Evolutionary conservation across 2,329 filamentous ascomycete genomes (phyloP).

Genomic region (Alternaria viburni): DNA sequence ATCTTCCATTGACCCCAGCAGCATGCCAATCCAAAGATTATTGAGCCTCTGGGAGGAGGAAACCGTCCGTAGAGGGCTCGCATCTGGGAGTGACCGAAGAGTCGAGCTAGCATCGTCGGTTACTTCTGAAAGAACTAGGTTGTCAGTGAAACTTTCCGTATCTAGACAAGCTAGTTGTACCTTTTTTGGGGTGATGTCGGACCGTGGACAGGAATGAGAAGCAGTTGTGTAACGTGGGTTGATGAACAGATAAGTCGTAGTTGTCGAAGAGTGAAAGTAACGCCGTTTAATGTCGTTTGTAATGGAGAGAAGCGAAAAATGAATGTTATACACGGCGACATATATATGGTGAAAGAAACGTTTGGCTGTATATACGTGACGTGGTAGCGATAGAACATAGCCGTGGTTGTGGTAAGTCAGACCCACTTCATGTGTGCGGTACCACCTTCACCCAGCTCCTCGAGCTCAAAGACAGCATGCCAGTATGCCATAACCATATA

Average conservation of each 20-base stretch:
- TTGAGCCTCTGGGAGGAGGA: neutral
- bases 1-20: neutral
- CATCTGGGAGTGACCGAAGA: neutral
- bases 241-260: neutral
- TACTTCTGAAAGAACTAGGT: neutral
- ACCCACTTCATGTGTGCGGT: neutral
- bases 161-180: neutral
- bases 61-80: neutral
- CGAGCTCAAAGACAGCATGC: neutral
- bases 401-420: neutral
- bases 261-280: neutral
- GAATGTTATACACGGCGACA: neutral
- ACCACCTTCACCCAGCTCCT: neutral
- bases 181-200: neutral
- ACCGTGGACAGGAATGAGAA: neutral
- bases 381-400: neutral
- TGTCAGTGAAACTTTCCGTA: neutral
- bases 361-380: neutral
- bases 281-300: neutral
- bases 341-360: neutral
- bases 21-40: neutral
- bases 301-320: neutral
- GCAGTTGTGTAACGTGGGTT: neutral
- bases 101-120: neutral
- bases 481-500: neutral